Conservation (phyloP, 2,329 filamentous ascomycete species). For the Rutstroemia sp. region DNA sequence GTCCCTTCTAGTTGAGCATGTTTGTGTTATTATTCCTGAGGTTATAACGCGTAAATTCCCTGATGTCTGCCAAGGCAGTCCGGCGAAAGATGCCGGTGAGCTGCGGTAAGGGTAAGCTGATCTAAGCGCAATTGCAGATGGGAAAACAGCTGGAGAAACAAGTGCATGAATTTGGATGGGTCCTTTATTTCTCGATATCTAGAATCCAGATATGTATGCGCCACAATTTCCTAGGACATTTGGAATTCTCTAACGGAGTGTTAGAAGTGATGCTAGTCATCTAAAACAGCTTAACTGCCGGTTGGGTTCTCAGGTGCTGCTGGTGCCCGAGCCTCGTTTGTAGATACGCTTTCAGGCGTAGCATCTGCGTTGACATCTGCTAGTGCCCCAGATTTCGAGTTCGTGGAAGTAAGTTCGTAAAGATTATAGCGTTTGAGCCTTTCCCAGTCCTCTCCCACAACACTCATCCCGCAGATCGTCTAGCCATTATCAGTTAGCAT, state of each 20-base stretch:
- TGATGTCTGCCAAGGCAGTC: not conserved
- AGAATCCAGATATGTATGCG: not conserved
- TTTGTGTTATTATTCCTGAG: not conserved
- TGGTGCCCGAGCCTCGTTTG: constrained; percentile 17
- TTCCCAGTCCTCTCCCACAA: constrained; percentile 65
- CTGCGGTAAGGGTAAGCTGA: constrained; percentile 1
- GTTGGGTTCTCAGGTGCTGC: not conserved
- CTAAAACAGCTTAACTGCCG: constrained; percentile 2
- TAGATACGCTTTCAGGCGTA: constrained; percentile 19
- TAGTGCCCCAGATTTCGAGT: constrained; percentile 7
- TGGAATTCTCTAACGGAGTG: not conserved
- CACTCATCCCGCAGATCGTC: constrained; percentile 72
- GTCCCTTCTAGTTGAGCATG: not conserved
- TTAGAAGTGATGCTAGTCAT: constrained; percentile 1
- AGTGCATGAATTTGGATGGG: not conserved
- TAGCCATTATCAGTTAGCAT: constrained; percentile 31
- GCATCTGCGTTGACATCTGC: constrained; percentile 10
- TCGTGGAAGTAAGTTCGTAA: constrained; percentile 51
- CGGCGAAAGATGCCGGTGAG: not conserved
- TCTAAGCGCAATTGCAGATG: constrained; percentile 3
- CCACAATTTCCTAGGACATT: not conserved
- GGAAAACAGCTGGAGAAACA: not conserved
- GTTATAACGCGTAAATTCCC: not conserved
- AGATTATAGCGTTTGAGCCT: constrained; percentile 71
- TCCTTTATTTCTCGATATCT: not conserved